These are phyloP conservation scores for Exophiala alcalophila DNA, from an alignment of 2,329 filamentous ascomycete genomes.

Conservation along the genomic window DNA sequence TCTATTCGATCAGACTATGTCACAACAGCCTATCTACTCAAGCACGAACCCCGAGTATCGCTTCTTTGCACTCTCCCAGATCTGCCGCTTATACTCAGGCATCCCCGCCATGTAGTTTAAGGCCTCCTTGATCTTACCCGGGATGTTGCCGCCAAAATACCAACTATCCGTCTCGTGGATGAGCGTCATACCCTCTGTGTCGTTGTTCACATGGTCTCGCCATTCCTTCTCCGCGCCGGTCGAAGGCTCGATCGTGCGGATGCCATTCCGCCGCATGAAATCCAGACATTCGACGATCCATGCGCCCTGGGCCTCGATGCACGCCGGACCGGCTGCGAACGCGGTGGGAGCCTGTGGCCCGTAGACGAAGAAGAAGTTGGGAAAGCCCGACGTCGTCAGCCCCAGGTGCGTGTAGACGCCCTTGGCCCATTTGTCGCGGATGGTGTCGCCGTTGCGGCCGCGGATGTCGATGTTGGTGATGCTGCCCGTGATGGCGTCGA, in stretches of 20 bases:
- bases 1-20: too few relatives aligned
- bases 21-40: too few relatives aligned
- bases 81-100: conserved; percentile 15
- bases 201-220: conserved; percentile 9
- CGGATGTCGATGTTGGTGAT: conserved; percentile 42
- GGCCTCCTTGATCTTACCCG: conserved; percentile 53
- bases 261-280: neutral
- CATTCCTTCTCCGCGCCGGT: conserved; percentile 11
- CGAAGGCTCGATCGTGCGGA: conserved; percentile 7
- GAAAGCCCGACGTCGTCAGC: conserved; percentile 40
- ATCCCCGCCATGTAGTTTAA: conserved; percentile 43
- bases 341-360: conserved; percentile 54
- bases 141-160: conserved; percentile 57
- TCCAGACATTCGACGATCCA: conserved; percentile 39
- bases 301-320: conserved; percentile 54
- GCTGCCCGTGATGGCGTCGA: conserved; percentile 42
- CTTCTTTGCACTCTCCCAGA: conserved; percentile 7
- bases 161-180: conserved; percentile 26
- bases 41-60: conserved; percentile 11
- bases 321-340: conserved; percentile 45
- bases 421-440: conserved; percentile 37
- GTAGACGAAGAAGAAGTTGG: conserved; percentile 54
- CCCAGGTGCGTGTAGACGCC: conserved; percentile 42
- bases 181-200: neutral
- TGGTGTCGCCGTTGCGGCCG: conserved; percentile 35